phyloP scores from a whole-genome alignment of 352 stramenopile genomes.

The Phytophthora europaea region DNA sequence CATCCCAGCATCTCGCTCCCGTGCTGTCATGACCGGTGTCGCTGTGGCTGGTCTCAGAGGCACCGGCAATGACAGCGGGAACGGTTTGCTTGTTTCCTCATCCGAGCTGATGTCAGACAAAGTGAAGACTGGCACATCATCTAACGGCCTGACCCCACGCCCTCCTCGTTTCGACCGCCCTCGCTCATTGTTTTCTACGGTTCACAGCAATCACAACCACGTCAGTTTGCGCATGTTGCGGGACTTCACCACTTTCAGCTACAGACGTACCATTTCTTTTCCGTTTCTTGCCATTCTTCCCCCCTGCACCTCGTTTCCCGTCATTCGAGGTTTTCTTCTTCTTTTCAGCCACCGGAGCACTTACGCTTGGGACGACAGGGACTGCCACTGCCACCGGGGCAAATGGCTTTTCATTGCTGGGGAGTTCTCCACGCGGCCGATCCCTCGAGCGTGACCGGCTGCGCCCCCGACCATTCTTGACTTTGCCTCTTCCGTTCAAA shows the following conservation, averaged over 20 bases:
- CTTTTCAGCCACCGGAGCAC: constrained; percentile 16
- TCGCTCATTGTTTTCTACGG: constrained; percentile 25
- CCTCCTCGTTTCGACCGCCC: constrained; percentile 27
- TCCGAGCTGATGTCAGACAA: constrained; percentile 57
- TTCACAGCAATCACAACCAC: constrained; percentile 6
- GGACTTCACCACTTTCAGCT: background rate
- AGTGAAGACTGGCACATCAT: constrained; percentile 30
- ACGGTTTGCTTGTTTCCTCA: constrained; percentile 38
- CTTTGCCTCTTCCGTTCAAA: constrained; percentile 26
- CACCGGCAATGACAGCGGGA: constrained; percentile 38
- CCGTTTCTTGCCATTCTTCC: constrained; percentile 37
- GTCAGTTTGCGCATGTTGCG: constrained; percentile 13
- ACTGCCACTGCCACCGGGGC: constrained; percentile 1
- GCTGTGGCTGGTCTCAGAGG: constrained; percentile 16
- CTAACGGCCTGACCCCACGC: constrained; percentile 12
- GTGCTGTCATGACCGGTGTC: constrained; percentile 21
- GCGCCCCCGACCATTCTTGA: constrained; percentile 29
- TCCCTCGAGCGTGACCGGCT: constrained; percentile 43
- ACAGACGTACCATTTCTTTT: constrained; percentile 48
- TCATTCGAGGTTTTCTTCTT: constrained; percentile 18
- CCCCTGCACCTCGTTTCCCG: constrained; percentile 22
- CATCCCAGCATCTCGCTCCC: constrained; percentile 13
- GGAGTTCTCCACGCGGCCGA: constrained; percentile 20
- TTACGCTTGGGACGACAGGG: constrained; percentile 6
- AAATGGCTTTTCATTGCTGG: constrained; percentile 7